phyloP scores from a whole-genome alignment of 148 eudicot species.

The Drosera capensis region DNA sequence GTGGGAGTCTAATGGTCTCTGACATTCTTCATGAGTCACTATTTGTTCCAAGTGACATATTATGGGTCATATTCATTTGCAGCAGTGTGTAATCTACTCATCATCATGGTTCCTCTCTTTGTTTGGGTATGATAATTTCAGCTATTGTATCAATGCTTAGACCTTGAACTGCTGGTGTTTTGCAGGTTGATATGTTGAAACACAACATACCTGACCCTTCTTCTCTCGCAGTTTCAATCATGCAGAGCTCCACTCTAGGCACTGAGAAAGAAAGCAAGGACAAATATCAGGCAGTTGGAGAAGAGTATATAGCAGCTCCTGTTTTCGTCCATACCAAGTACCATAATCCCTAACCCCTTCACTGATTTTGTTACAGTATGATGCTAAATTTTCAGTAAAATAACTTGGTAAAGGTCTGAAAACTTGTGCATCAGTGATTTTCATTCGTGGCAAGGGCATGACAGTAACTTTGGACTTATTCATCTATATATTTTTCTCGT shows the following conservation, averaged over 20 bases:
- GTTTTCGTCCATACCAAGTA: conserved; percentile 87
- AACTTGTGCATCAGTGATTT: too few relatives aligned
- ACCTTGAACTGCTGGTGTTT: conserved; percentile 6
- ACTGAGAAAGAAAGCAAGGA: conserved; percentile 61
- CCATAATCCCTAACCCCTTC: conserved; percentile 8
- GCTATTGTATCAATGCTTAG: too few relatives aligned
- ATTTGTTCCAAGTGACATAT: too few relatives aligned
- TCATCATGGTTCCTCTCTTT: too few relatives aligned
- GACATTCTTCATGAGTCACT: too few relatives aligned
- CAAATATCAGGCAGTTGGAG: conserved; percentile 50
- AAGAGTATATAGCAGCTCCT: conserved; percentile 64
- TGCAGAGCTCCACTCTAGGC: conserved; percentile 44
- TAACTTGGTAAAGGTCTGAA: neutral
- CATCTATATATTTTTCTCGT: neutral
- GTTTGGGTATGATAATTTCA: too few relatives aligned
- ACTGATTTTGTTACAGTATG: neutral
- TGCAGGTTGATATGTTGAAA: conserved; percentile 87
- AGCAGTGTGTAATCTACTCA: too few relatives aligned
- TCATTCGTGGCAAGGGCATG: too few relatives aligned
- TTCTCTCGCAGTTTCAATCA: conserved; percentile 30
- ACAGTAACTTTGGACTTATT: too few relatives aligned
- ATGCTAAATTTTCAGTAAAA: conserved; percentile 1
- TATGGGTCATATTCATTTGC: too few relatives aligned
- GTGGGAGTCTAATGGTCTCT: neutral
- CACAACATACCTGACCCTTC: conserved; percentile 91